Evolutionary conservation across 805 yeast genomes (phyloP), one percentile per base, ranked within the genome.

Genomic region (Wickerhamomyces kurtzmanii): DNA sequence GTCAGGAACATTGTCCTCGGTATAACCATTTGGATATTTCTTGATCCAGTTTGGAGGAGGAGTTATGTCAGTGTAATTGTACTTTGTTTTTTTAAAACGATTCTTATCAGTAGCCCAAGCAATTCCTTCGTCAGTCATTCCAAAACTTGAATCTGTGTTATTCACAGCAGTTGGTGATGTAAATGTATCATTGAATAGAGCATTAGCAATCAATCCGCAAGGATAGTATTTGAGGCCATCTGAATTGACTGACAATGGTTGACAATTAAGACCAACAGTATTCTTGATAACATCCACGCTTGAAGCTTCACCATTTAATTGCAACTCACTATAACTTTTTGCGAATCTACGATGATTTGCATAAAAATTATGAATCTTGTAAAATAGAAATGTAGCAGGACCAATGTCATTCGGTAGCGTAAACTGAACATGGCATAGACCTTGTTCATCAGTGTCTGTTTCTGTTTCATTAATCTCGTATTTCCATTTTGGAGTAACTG

Each of bases 341-440:
- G 89, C 97, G 51, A 82, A 91, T 44, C 94, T 83, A 44, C 98
- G 75, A 57, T 89, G 98, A 53, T 89, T 89, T 43, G 93, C 96
- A 53, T 71, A 82, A 53, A 89, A 91, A 48, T 85, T 85, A 30
- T 95, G 86, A 42, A 89, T 57, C 43, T 76, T 71, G 60, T 89
- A 89, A 54, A 83, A 83, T 40, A 85, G 45, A 45, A 64, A 85
- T 10, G 86, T 62, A 3, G 94, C 87, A 4, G 82, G 72, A 18
- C 75, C 68, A 49, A 91, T 66, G 31, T 74, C 77, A 27, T 59
- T 59, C 12, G 95, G 93, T 14, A 83, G 57, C 17, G 70, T 67
- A 55, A 89, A 87, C 45, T 77, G 72, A 26, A 89, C 49, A n/a
- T 65, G 57, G 52, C 98, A 89, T 3, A 67, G 63, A 18, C 68